Evolutionary conservation across 2,329 filamentous ascomycete genomes (phyloP), one percentile per base, ranked within the genome.

Genomic region (Dothistroma septosporum): DNA sequence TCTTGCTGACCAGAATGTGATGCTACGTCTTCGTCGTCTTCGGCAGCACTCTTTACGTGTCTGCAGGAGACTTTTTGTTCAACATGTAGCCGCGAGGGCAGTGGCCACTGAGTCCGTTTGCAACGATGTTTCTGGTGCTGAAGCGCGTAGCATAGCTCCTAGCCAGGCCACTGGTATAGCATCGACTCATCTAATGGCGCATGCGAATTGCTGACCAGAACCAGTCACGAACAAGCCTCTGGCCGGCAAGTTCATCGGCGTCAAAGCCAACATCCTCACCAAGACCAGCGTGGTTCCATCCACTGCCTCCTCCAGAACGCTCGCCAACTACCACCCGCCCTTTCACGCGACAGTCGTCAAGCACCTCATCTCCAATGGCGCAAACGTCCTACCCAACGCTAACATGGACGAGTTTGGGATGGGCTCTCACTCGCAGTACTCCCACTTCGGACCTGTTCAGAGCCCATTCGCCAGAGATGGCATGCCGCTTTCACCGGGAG

Each of bases 391-490:
- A 1, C 89, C 88, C 7, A 96, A 96, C 76, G 59, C 58, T 1
- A 96, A 96, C 73, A 86, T 97, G 80, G 94, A 97, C 76, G 94
- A 96, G 73, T 96, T 96, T 73, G 92, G 92, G 31, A 96, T 96
- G 92, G 92, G 92, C 1, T 95, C 91, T 9, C 88, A 96, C 72
- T 89, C 87, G 1, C 82, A 81, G 21, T 78, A 87, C 69, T 92
- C 91, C 0, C 76, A 80, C 58, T 85, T 87, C 68, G 90, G 89
- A 1, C 73, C 84, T 0, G 89, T 93, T 4, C 78, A 74, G 56
- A 86, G 83, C 63, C 78, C 76, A 8, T 74, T 78, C 56, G 77
- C 71, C 28, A 64, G 70, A 46, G 58, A 66, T 19, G 71, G 65
- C 22, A 55, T 60, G 4, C 33, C 75, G 22, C 73, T 85, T 28